Evolutionary conservation across 1,284 basidiomycete species (phyloP), one percentile per base, ranked within the genome.

Genomic region (Hemileia vastatrix): DNA sequence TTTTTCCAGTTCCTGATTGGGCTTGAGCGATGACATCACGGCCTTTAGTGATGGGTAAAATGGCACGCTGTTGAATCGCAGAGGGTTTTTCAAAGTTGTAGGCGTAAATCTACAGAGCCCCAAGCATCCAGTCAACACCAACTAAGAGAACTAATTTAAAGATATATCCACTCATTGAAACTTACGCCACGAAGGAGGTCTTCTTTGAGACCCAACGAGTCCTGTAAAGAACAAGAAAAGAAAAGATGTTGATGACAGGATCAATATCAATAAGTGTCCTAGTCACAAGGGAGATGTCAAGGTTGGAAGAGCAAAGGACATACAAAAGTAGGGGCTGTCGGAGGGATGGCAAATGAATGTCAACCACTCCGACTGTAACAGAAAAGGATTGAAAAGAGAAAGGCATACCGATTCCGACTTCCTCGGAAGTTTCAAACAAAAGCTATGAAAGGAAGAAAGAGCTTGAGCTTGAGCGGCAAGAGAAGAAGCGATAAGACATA

Each of bases 161-260:
- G 44, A 36, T 47, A 36, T 6, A 21, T 4, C 9, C 13, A 18
- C 13, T 6, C 27, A 24, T 19, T 11, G 32, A 19, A 19, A 43
- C 58, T 60, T 31, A 60, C 58, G 47, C 95, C 95, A 66, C 95
- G 86, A 54, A 97, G 79, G 49, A 98, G 83, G 76, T 97, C 92
- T 77, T 95, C 92, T 79, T 97, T 96, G 72, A 99, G 78, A 67
- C 86, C 86, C 64, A 97, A 85, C 19, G 58, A 60, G 24, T 60
- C 58, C 58, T 60, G 15, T 11, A 31, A 23, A 18, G 8, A 5
- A 32, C 19, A 6, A 1, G n/a, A 19, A n/a, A 44, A 3, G 18
- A 55, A 44, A 55, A 18, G 9, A 49, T 15, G 9, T 8, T 15
- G 15, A 24, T 23, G 23, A 27, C 15, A 15, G 23, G 27, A 11